phyloP scores from a whole-genome alignment of 805 yeast genomes.

The Candida yuanshanica region DNA sequence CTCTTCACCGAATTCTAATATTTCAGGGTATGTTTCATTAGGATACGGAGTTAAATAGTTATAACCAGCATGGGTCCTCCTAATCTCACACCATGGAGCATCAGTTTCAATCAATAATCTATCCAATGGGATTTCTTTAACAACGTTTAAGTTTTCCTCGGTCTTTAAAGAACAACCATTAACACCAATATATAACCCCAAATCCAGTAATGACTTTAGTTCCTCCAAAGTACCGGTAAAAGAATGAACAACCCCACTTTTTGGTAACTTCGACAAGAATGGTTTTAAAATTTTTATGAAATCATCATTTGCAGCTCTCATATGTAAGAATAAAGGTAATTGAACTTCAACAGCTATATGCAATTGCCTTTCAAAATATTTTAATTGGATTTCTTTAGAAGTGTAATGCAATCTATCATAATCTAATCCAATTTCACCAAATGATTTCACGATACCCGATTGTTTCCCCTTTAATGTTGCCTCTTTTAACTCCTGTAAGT shows the following conservation, averaged over 20 bases:
- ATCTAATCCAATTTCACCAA: constrained; percentile 95
- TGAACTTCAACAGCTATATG: constrained; percentile 52
- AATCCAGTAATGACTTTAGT: constrained; percentile 44
- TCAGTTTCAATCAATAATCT: constrained; percentile 85
- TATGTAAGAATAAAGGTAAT: constrained; percentile 83
- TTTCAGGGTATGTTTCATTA: constrained; percentile 46
- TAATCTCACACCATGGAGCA: constrained; percentile 97
- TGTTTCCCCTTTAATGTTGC: constrained; percentile 44
- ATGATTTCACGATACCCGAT: constrained; percentile 60
- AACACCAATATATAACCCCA: constrained; percentile 70
- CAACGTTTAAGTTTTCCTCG: constrained; percentile 65
- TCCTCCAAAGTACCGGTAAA: constrained; percentile 82
- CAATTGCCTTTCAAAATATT: constrained; percentile 69
- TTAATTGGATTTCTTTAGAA: constrained; percentile 56
- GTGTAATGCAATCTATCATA: constrained; percentile 85
- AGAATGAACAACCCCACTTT: constrained; percentile 85
- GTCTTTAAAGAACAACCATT: constrained; percentile 92
- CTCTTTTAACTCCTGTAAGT: constrained; percentile 42
- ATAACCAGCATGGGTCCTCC: constrained; percentile 75
- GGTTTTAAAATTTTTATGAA: constrained; percentile 62
- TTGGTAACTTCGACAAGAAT: constrained; percentile 29
- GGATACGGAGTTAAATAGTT: constrained; percentile 51
- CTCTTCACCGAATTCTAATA: constrained; percentile 6
- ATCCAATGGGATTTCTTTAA: constrained; percentile 60
- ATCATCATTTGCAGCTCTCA: constrained; percentile 82